phyloP scores from a whole-genome alignment of 306 rosid species.

The Cucumis cinereus region DNA sequence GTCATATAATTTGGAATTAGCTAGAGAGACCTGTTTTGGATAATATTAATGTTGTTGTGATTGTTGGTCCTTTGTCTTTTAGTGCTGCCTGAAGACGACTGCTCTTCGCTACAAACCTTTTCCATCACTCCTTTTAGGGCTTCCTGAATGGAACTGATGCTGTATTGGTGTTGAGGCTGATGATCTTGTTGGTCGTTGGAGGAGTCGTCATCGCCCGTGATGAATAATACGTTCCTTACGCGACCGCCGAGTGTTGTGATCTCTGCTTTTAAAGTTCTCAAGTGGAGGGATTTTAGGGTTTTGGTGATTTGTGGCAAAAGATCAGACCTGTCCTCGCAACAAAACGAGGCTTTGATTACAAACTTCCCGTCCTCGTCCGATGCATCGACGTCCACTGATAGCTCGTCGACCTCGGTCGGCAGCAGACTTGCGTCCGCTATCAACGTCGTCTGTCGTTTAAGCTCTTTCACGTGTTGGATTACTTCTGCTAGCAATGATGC shows the following conservation, averaged over 20 bases:
- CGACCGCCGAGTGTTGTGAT: slow-evolving; percentile 71
- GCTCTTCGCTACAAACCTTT: slow-evolving; percentile 38
- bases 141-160: slow-evolving; percentile 64
- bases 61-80: slow-evolving; percentile 72
- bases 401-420: slow-evolving; percentile 65
- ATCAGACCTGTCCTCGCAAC: slow-evolving; percentile 83
- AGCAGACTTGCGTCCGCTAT: slow-evolving; percentile 64
- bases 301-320: slow-evolving; percentile 72
- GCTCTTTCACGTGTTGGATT: slow-evolving; percentile 77
- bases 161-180: slow-evolving; percentile 26
- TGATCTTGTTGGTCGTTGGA: slow-evolving; percentile 7
- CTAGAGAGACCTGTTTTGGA: slow-evolving; percentile 36
- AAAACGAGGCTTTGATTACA: slow-evolving; percentile 66
- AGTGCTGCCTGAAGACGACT: slow-evolving; percentile 48
- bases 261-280: slow-evolving; percentile 75
- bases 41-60: slow-evolving; percentile 36
- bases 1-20: not conserved
- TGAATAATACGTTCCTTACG: slow-evolving; percentile 60
- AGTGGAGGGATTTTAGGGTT: slow-evolving; percentile 42
- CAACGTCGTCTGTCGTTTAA: slow-evolving; percentile 62
- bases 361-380: slow-evolving; percentile 58
- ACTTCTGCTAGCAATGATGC: slow-evolving; percentile 83
- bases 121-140: slow-evolving; percentile 82
- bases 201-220: slow-evolving; percentile 50
- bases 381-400: slow-evolving; percentile 59